Evolutionary conservation across 2,329 filamentous ascomycete species (phyloP), one percentile per base, ranked within the genome.

Genomic region (Neurospora sp.): DNA sequence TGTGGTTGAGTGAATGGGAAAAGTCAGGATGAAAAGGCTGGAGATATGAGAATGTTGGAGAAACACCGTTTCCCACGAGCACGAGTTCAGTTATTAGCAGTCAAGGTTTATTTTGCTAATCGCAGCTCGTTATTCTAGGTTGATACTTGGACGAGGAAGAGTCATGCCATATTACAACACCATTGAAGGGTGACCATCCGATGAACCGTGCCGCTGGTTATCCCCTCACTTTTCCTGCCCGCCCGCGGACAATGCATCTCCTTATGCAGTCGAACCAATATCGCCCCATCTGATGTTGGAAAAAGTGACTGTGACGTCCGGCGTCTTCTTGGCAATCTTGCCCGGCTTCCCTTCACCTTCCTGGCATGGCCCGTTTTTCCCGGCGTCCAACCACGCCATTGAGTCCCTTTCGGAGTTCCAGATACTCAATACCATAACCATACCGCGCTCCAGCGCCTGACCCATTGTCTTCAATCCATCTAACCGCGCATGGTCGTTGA

Each of bases 401-500:
- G 80, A 83, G 39, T 79, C 78, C 11, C 79, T 75, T 10, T 79
- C 77, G 71, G 84, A 83, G 77, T 82, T 83, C 84, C 84, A 86
- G 68, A 86, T 80, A 73, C 78, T 80, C 71, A 86, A 81, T 33
- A 80, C 78, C 39, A 85, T 76, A 1, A 84, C 82, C 83, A 85
- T 85, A 39, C 77, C 77, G 4, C 77, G 71, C 8, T 70, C 68
- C 68, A 89, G 78, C 8, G 84, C 84, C 6, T 81, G 75, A 67
- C 83, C 82, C 84, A 89, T 87, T 15, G 75, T 77, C 36, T 79
- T 77, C 70, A 88, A 74, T 2, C 86, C 87, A 66, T 86, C 86
- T 40, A 83, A 79, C 19, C 77, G 71, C 62, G 79, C 75, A 78
- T 86, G 88, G 65, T 79, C 75, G 68, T 82, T 28, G 52, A 62